Conservation (phyloP, 768 basidiomycete genomes). For the Rubroboletus satanas region DNA sequence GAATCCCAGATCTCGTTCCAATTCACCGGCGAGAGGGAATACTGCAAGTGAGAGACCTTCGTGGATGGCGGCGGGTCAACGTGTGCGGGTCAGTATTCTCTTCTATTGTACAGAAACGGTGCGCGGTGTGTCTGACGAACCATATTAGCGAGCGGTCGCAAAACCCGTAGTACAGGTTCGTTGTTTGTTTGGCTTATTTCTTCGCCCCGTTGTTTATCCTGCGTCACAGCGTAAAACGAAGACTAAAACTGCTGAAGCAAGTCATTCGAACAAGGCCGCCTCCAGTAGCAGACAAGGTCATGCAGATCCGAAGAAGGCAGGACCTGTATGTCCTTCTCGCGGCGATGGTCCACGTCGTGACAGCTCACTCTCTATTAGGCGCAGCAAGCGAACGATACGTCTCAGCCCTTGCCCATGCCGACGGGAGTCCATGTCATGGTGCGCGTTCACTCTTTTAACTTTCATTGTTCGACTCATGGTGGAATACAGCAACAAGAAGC, state of each 20-base stretch:
- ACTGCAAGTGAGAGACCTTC: too few relatives aligned
- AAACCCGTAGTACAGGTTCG: background rate
- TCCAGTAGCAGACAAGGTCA: background rate
- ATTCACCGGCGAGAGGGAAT: background rate
- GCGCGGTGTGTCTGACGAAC: background rate
- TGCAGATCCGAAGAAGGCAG: background rate
- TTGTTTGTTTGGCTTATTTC: background rate
- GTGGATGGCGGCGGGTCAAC: too few relatives aligned
- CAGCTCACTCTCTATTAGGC: background rate
- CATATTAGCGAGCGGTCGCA: background rate
- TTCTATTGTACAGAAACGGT: too few relatives aligned
- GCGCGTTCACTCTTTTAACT: too few relatives aligned
- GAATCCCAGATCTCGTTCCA: background rate
- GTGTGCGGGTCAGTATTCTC: too few relatives aligned
- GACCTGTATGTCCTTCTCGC: background rate
- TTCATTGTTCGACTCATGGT: background rate
- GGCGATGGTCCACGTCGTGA: too few relatives aligned
- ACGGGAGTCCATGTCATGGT: background rate
- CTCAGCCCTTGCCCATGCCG: background rate
- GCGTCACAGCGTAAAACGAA: background rate
- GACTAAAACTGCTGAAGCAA: background rate
- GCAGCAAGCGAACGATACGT: background rate
- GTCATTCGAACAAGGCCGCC: background rate
- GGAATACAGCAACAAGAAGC: background rate
- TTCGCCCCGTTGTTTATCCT: background rate